These are phyloP conservation scores for Dactylellina haptotyla DNA, from an alignment of 2,329 filamentous ascomycete genomes.

Conservation along the genomic window DNA sequence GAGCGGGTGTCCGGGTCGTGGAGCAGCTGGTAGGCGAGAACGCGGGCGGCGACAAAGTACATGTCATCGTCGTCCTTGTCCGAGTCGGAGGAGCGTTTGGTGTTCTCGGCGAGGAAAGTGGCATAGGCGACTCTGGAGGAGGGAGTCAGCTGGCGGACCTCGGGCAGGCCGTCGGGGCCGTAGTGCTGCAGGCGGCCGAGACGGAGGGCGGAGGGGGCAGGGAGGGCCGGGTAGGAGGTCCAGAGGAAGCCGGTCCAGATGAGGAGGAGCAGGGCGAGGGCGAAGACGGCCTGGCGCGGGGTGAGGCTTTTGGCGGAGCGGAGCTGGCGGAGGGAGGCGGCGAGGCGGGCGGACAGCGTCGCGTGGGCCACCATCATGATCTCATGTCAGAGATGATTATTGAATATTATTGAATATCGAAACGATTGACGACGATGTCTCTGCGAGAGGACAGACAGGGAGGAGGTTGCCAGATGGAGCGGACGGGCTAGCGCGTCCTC, in stretches of 20 bases:
- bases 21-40: slow-evolving; percentile 63
- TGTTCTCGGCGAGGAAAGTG: slow-evolving; percentile 61
- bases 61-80: slow-evolving; percentile 59
- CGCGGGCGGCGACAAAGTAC: slow-evolving; percentile 62
- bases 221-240: slow-evolving; percentile 27
- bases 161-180: slow-evolving; percentile 22
- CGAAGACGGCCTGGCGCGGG: slow-evolving; percentile 44
- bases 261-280: slow-evolving; percentile 24
- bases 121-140: slow-evolving; percentile 56
- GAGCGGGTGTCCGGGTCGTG: slow-evolving; percentile 61
- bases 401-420: neutral
- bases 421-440: too few relatives aligned
- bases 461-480: neutral
- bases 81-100: slow-evolving; percentile 54
- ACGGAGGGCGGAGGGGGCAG: slow-evolving; percentile 33
- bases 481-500: neutral
- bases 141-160: slow-evolving; percentile 29
- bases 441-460: neutral
- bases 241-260: slow-evolving; percentile 39
- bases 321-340: slow-evolving; percentile 28
- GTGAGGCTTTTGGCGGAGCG: slow-evolving; percentile 42
- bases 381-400: neutral
- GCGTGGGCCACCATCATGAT: slow-evolving; percentile 23
- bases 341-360: slow-evolving; percentile 6
- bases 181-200: slow-evolving; percentile 50